These are phyloP conservation scores for Aechmea fasciata DNA, from an alignment of 176 grass and related monocot genomes.

Conservation along the genomic window DNA sequence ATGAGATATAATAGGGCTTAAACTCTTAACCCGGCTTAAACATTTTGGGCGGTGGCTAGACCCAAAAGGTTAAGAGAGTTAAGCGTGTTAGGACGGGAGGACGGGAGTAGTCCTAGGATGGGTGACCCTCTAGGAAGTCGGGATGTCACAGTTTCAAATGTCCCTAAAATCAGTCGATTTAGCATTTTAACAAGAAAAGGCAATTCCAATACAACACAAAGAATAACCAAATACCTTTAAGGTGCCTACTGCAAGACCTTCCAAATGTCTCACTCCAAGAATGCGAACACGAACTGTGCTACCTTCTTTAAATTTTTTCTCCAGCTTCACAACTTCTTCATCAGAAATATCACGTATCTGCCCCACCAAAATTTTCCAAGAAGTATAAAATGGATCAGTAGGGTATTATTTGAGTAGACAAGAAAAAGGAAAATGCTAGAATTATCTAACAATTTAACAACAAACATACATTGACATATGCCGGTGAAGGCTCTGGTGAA, in stretches of 20 bases:
- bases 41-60: too few relatives aligned
- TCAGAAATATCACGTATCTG: slow-evolving; percentile 82
- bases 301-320: slow-evolving; percentile 83
- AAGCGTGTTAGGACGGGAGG: too few relatives aligned
- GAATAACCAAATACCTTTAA: slow-evolving; percentile 36
- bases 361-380: neutral
- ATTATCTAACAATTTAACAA: neutral
- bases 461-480: slow-evolving; percentile 75
- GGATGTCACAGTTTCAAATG: too few relatives aligned
- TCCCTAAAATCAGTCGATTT: too few relatives aligned
- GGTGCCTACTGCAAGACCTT: slow-evolving; percentile 73
- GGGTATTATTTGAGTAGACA: neutral
- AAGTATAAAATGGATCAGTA: neutral
- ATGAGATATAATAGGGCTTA: too few relatives aligned
- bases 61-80: too few relatives aligned
- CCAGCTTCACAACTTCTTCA: slow-evolving; percentile 61
- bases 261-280: slow-evolving; percentile 75
- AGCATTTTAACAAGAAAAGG: neutral
- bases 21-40: too few relatives aligned
- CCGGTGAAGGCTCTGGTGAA: slow-evolving; percentile 57
- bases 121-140: too few relatives aligned
- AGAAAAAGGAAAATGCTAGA: neutral
- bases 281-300: slow-evolving; percentile 62
- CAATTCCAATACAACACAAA: slow-evolving; percentile 2
- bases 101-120: too few relatives aligned